Evolutionary conservation across 371 early-diverging fungal species (phyloP).

Genomic region (Phascolomyces articulosus): DNA sequence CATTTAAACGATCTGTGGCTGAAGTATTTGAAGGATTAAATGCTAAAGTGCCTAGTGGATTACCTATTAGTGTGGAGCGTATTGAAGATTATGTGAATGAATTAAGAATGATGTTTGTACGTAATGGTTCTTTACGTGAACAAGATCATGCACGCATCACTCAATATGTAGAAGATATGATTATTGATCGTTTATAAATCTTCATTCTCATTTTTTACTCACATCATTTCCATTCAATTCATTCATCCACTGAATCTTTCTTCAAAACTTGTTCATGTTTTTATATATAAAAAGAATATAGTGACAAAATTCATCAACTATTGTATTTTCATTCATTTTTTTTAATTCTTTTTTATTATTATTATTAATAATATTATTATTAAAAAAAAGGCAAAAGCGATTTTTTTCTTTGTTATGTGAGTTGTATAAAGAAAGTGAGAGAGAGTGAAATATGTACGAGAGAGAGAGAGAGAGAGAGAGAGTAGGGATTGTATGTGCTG

Average conservation of each 20-base stretch:
- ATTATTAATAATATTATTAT: background rate
- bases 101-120: background rate
- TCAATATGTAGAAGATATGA: background rate
- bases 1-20: background rate
- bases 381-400: background rate
- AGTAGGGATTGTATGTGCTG: no score
- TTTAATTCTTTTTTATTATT: no score
- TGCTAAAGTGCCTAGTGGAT: background rate
- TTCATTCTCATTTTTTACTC: background rate
- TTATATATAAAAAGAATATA: no score
- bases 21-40: slow-evolving; percentile 1
- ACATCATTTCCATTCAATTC: background rate
- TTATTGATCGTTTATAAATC: background rate
- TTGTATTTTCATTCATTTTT: no score
- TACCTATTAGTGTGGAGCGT: background rate
- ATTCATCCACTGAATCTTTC: no score
- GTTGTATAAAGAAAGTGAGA: no score
- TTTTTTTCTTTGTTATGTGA: background rate
- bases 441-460: no score
- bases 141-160: background rate
- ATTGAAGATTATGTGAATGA: background rate
- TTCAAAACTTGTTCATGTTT: no score
- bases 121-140: background rate
- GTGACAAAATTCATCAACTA: no score
- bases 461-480: no score